phyloP scores from a whole-genome alignment of 2,329 filamentous ascomycete genomes.

The Trichoderma afroharzianum region DNA sequence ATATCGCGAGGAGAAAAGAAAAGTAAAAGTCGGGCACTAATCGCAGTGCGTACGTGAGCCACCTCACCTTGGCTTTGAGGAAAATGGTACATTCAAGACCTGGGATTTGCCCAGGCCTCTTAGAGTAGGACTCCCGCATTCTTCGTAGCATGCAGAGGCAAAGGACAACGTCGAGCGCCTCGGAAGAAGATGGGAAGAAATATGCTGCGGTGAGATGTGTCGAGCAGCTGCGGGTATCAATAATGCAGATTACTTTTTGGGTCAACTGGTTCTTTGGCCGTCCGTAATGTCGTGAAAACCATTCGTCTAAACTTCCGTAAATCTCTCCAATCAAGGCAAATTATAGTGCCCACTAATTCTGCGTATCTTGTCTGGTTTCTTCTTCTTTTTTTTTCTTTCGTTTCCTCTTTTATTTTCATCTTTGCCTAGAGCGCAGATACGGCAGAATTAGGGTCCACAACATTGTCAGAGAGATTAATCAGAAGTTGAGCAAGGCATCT shows the following conservation, averaged over 20 bases:
- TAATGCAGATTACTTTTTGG: conserved; percentile 33
- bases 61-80: not conserved
- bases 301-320: conserved; percentile 24
- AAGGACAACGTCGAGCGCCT: not conserved
- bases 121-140: not conserved
- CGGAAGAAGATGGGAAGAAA: conserved; percentile 14
- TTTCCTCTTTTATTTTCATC: not conserved
- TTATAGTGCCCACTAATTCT: not conserved
- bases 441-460: conserved; percentile 49
- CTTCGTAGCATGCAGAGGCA: not conserved
- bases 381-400: not conserved
- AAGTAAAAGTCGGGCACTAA: not conserved
- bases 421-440: conserved; percentile 32
- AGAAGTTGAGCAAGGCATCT: conserved; percentile 94
- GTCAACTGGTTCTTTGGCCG: conserved; percentile 27
- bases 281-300: conserved; percentile 28
- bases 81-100: conserved; percentile 2
- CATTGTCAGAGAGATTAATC: conserved; percentile 92
- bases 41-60: conserved; percentile 12
- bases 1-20: not conserved
- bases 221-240: conserved; percentile 30
- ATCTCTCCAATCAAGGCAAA: conserved; percentile 22
- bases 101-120: not conserved
- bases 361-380: not conserved
- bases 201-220: conserved; percentile 7